Evolutionary conservation across 2,329 filamentous ascomycete species (phyloP).

Genomic region (Phyllosticta paracitricarpa): DNA sequence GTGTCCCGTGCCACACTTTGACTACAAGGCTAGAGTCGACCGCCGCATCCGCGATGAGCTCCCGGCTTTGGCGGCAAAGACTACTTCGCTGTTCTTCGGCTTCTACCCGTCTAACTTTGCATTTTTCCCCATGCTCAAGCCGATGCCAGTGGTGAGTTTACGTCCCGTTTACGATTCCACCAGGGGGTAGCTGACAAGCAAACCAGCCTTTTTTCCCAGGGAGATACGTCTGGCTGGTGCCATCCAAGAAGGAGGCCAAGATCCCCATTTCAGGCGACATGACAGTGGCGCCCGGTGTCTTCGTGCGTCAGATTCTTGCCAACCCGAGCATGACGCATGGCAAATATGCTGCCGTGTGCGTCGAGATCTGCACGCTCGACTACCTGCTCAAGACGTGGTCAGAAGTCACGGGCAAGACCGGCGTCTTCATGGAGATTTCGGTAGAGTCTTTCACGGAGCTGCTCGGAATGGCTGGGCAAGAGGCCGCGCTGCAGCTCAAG

Average conservation of each 20-base stretch:
- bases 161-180: not conserved
- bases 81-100: slow-evolving; percentile 21
- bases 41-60: slow-evolving; percentile 29
- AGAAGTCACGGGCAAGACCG: slow-evolving; percentile 20
- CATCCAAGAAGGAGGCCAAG: slow-evolving; percentile 18
- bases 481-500: slow-evolving; percentile 19
- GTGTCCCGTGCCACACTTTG: slow-evolving; percentile 31
- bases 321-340: slow-evolving; percentile 15
- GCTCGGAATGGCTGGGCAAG: slow-evolving; percentile 17
- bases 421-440: slow-evolving; percentile 17
- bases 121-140: slow-evolving; percentile 19
- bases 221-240: slow-evolving; percentile 18
- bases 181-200: not conserved
- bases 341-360: slow-evolving; percentile 19
- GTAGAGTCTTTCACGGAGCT: slow-evolving; percentile 15
- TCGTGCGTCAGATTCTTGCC: slow-evolving; percentile 20
- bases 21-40: slow-evolving; percentile 34
- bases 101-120: slow-evolving; percentile 24
- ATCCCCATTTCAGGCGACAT: slow-evolving; percentile 21
- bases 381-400: slow-evolving; percentile 20
- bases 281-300: slow-evolving; percentile 19
- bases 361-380: slow-evolving; percentile 19
- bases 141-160: slow-evolving; percentile 16
- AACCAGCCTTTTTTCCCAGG: slow-evolving; percentile 12
- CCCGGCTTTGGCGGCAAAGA: slow-evolving; percentile 18